Evolutionary conservation across 2,329 filamentous ascomycete genomes (phyloP).

Genomic region (Alternaria metachromatica): DNA sequence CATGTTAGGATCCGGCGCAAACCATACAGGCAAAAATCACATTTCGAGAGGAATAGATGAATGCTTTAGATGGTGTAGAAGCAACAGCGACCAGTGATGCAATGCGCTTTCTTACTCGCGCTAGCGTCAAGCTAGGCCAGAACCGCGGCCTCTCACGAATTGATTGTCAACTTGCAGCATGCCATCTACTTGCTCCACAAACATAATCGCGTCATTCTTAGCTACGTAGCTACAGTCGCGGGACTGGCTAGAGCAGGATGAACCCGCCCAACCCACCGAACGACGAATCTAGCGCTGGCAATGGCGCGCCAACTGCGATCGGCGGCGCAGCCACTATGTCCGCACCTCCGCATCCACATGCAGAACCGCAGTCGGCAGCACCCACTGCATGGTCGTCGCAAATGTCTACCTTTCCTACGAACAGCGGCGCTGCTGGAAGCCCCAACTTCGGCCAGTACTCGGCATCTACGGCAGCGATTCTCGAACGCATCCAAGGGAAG

Average conservation of each 20-base stretch:
- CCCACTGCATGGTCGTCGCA: slow-evolving; percentile 39
- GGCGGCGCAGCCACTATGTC: slow-evolving; percentile 28
- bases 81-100: slow-evolving; percentile 1
- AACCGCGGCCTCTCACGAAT: slow-evolving; percentile 1
- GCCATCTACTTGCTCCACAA: not conserved
- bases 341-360: slow-evolving; percentile 16
- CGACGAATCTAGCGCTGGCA: slow-evolving; percentile 17
- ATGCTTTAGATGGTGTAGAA: not conserved
- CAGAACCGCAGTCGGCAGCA: slow-evolving; percentile 18
- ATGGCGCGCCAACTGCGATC: slow-evolving; percentile 24
- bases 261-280: slow-evolving; percentile 17
- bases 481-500: slow-evolving; percentile 48
- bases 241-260: slow-evolving; percentile 21
- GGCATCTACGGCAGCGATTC: slow-evolving; percentile 51
- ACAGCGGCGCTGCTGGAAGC: slow-evolving; percentile 13
- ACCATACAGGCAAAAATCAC: not conserved
- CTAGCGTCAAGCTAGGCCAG: slow-evolving; percentile 14
- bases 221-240: slow-evolving; percentile 18
- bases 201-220: slow-evolving; percentile 8
- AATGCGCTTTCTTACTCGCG: not conserved
- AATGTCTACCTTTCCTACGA: slow-evolving; percentile 31
- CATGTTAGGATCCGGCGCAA: not conserved
- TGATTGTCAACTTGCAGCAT: not conserved
- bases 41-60: not conserved
- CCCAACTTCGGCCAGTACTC: slow-evolving; percentile 43